Base-by-base conservation (phyloP, 768 basidiomycete species). In the Hygrocybe punicea region DNA sequence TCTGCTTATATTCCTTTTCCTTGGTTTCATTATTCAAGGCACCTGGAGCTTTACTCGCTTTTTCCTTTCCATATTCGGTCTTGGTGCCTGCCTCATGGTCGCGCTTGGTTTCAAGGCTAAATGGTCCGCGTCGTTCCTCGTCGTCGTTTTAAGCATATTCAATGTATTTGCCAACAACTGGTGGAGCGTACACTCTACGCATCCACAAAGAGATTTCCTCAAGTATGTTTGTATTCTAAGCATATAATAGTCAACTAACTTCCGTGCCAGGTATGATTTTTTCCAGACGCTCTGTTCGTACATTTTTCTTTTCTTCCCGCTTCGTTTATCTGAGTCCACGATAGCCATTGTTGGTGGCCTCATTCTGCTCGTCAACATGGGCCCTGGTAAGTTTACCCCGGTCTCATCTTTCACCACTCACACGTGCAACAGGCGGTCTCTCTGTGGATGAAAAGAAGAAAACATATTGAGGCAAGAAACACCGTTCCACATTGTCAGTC, bases 361-460 rank as follows among this genome's bases (percentile, higher is more conserved):
- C 33, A 89, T 99, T 61, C 85, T 98, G 58, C 85, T 99, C 53
- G 96, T 98, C 61, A 98, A 98, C 79, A 94, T 98, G 81, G 97
- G 97, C 66, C 94, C 97, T 51, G 96, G 87, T 87, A 71, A 49
- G 80, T 76, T 34, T 46, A 29, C 23, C 17, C 8, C n/a, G 33
- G 21, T 17, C 42, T n/a, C 17, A 10, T 9, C 8, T 16, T 61
- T 17, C 56, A 57, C 5, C 52, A 17, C 14, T 42, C 35, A 51
- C 23, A 48, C 58, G 65, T n/a, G 58, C 59, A 17, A 44, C 1
- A 89, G 89, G 97, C 58, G 96, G 95, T 61, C 81, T 98, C 59
- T 98, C 95, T 3, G 91, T 98, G 59, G 97, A 98, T 74, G 95
- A 98, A 81, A 98, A 98, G 82, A 99, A 99, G 82, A 98, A 98